phyloP scores from a whole-genome alignment of 345 rosid genomes.

The Populus euphratica region DNA sequence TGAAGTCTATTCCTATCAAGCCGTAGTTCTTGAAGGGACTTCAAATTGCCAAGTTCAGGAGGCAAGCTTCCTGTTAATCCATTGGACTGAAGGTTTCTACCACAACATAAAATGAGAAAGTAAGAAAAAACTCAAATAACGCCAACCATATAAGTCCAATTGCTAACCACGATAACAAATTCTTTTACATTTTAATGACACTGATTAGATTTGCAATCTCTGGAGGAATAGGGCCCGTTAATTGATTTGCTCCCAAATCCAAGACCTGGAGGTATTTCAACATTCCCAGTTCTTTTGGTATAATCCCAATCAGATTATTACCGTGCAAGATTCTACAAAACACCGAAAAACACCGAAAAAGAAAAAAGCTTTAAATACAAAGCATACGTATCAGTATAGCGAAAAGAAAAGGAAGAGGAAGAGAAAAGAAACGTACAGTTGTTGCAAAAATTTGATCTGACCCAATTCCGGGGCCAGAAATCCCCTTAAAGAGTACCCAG shows the following conservation, averaged over 20 bases:
- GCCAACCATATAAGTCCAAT: slow-evolving; percentile 4
- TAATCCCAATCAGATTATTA: slow-evolving; percentile 65
- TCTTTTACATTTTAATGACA: slow-evolving; percentile 50
- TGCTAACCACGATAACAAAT: background rate
- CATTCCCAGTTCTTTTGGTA: slow-evolving; percentile 85
- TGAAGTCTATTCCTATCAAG: slow-evolving; percentile 87
- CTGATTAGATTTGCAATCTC: slow-evolving; percentile 70
- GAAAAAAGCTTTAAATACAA: slow-evolving; percentile 11
- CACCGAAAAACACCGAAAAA: slow-evolving; percentile 4
- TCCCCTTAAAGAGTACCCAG: slow-evolving; percentile 65
- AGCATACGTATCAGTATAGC: background rate
- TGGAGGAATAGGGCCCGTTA: slow-evolving; percentile 77
- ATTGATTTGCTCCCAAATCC: slow-evolving; percentile 87
- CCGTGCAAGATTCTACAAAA: slow-evolving; percentile 65
- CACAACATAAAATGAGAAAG: slow-evolving; percentile 13
- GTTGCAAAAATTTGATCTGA: slow-evolving; percentile 62
- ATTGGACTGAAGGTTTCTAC: slow-evolving; percentile 91
- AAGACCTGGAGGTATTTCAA: slow-evolving; percentile 65
- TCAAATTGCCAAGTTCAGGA: slow-evolving; percentile 70
- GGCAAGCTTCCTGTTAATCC: slow-evolving; percentile 84
- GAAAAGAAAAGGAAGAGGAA: background rate
- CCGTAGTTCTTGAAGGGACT: slow-evolving; percentile 66
- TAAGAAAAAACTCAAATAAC: slow-evolving; percentile 6
- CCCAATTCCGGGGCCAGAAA: slow-evolving; percentile 82
- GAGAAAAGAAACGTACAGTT: slow-evolving; percentile 49